These are phyloP conservation scores for Ophiostoma pallidulum DNA, from an alignment of 2,329 filamentous ascomycete genomes.

Conservation along the genomic window DNA sequence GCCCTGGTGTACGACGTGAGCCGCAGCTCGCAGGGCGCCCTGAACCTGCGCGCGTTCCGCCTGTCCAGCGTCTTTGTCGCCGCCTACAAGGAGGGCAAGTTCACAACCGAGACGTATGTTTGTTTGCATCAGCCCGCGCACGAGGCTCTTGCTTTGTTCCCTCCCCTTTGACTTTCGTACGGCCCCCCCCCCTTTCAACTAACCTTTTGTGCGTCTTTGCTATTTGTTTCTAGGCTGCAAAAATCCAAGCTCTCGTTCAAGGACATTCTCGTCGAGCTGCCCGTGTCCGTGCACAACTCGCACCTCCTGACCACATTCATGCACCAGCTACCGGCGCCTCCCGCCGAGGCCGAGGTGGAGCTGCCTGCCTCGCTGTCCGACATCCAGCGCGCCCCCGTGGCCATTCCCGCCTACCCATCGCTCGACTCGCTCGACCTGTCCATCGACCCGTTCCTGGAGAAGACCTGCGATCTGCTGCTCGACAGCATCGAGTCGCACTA, in stretches of 20 bases:
- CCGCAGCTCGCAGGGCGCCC: constrained; percentile 82
- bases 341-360: constrained; percentile 56
- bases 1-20: constrained; percentile 92
- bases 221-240: constrained; percentile 55
- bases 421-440: constrained; percentile 83
- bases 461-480: constrained; percentile 91
- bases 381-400: constrained; percentile 55
- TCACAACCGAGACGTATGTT: constrained; percentile 84
- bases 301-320: constrained; percentile 93
- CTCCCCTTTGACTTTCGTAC: too few species aligned
- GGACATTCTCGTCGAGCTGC: constrained; percentile 86
- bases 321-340: constrained; percentile 70
- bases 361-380: constrained; percentile 73
- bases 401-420: constrained; percentile 69
- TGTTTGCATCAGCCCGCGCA: constrained; percentile 21
- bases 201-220: too few species aligned
- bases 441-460: constrained; percentile 96
- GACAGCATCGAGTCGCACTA: constrained; percentile 97
- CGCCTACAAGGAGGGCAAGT: constrained; percentile 94
- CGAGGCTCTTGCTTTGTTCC: too few species aligned
- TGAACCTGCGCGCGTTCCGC: constrained; percentile 85
- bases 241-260: constrained; percentile 90
- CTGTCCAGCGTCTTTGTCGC: constrained; percentile 80
- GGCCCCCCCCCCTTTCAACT: too few species aligned
- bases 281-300: constrained; percentile 87